Percentiles rank a stretch among this genome's conserved stretches.
phyloP scores from a whole-genome alignment of 192 early-diverging fungal species.

The Coemansia sp. region DNA sequence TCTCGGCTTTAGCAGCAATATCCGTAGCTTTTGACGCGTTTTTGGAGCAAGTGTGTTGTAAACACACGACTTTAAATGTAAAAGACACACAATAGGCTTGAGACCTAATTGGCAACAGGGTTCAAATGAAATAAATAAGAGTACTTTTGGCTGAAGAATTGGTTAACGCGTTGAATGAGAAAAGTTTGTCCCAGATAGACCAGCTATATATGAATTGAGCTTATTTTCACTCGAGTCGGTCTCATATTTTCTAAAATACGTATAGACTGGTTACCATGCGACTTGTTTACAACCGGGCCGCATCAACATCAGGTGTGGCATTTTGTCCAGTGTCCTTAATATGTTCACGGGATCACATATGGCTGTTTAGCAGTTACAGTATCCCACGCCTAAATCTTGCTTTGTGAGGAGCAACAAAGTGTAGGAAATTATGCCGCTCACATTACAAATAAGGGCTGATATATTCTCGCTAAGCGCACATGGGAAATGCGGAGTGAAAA shows the following conservation, averaged over 20 bases:
- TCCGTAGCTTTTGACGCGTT: background rate
- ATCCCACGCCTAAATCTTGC: conserved; percentile 3
- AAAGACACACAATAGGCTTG: background rate
- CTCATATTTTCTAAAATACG: background rate
- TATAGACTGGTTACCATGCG: background rate
- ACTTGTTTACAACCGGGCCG: background rate
- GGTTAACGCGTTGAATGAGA: background rate
- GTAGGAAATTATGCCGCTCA: too few relatives aligned
- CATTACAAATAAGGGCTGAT: background rate
- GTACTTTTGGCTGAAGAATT: background rate
- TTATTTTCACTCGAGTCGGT: background rate
- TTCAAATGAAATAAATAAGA: background rate
- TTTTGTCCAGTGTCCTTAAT: conserved; percentile 7
- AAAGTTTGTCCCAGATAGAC: background rate
- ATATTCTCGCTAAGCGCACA: background rate
- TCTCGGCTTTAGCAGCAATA: background rate
- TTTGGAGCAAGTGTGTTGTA: background rate
- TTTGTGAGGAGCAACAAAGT: background rate
- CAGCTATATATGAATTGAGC: conserved; percentile 6
- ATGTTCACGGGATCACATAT: conserved; percentile 8
- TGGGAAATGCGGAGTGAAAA: background rate
- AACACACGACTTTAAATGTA: background rate
- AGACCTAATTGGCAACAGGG: background rate
- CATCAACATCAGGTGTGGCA: background rate
- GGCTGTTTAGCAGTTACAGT: conserved; percentile 3